phyloP scores from a whole-genome alignment of 257 asterid species.

The Nicotiana noctiflora region DNA sequence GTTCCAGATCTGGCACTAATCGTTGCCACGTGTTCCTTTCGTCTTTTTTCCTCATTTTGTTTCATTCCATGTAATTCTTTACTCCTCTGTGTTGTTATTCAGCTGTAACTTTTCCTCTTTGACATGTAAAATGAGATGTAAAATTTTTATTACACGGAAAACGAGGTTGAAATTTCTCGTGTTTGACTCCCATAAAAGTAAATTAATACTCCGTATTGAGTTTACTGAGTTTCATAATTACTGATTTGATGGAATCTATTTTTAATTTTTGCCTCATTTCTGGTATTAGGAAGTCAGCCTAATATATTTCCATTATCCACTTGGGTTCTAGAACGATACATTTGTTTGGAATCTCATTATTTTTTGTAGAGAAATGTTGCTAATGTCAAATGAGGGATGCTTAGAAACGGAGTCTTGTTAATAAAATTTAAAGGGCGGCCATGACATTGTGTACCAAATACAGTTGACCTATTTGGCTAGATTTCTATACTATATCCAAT shows the following conservation, averaged over 20 bases:
- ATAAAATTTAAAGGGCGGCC: not conserved
- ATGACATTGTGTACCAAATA: not conserved
- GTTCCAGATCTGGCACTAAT: conserved; percentile 22
- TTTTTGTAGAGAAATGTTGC: not conserved
- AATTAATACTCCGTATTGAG: not conserved
- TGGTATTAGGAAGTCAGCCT: not conserved
- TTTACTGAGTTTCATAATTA: not conserved
- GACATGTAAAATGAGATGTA: conserved; percentile 32
- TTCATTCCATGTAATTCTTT: not conserved
- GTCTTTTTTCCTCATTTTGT: conserved; percentile 17
- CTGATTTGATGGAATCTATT: not conserved
- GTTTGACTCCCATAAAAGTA: conserved; percentile 10
- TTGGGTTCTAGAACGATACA: not conserved
- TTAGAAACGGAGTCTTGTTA: not conserved
- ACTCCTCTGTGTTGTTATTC: conserved; percentile 3
- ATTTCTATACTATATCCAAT: not conserved
- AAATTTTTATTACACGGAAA: conserved; percentile 23
- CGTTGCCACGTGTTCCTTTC: conserved; percentile 24
- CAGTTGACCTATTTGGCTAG: not conserved
- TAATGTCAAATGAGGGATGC: not conserved
- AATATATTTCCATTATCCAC: not conserved
- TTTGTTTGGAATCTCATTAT: not conserved
- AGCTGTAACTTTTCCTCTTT: conserved; percentile 17
- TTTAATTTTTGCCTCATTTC: not conserved
- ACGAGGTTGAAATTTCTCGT: conserved; percentile 19